A percentile compares a stretch with the other conserved stretches of the same genome.
Evolutionary conservation across 192 early-diverging fungal species (phyloP).

Genomic region (Oehlia diaphana): DNA sequence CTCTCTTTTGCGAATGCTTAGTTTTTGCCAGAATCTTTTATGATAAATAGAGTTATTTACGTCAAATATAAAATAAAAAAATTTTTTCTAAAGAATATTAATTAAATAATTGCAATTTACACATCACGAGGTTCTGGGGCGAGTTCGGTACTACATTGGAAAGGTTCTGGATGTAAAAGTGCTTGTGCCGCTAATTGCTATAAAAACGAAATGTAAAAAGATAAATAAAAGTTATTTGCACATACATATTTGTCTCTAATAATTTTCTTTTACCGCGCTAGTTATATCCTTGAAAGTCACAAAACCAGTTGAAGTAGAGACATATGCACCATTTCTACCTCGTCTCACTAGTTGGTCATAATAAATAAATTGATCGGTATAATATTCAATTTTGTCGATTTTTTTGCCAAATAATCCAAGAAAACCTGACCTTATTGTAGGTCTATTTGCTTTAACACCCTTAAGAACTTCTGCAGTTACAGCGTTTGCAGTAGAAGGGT

Average conservation of each 20-base stretch:
- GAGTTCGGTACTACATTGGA: slow-evolving; percentile 56
- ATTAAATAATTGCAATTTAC: slow-evolving; percentile 11
- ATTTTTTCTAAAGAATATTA: background rate
- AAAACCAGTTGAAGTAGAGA: slow-evolving; percentile 65
- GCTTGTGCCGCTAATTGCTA: slow-evolving; percentile 67
- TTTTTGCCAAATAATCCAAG: slow-evolving; percentile 55
- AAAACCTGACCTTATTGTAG: slow-evolving; percentile 44
- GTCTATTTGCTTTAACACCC: slow-evolving; percentile 31
- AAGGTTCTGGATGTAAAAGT: slow-evolving; percentile 64
- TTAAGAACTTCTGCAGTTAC: slow-evolving; percentile 15
- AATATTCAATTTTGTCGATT: slow-evolving; percentile 69
- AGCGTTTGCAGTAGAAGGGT: background rate
- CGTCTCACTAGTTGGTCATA: slow-evolving; percentile 53
- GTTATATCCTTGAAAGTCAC: slow-evolving; percentile 77
- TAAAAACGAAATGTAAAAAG: background rate
- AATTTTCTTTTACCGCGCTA: slow-evolving; percentile 51
- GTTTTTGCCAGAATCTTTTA: slow-evolving; percentile 62
- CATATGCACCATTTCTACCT: slow-evolving; percentile 47
- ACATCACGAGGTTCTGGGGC: slow-evolving; percentile 80
- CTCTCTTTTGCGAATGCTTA: slow-evolving; percentile 61
- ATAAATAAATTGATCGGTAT: slow-evolving; percentile 52
- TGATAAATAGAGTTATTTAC: background rate
- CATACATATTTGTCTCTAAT: background rate
- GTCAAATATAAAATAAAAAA: background rate
- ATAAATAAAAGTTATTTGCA: background rate